Conservation (phyloP, 2,329 filamentous ascomycete genomes). For the Hirsutella minnesotensis region DNA sequence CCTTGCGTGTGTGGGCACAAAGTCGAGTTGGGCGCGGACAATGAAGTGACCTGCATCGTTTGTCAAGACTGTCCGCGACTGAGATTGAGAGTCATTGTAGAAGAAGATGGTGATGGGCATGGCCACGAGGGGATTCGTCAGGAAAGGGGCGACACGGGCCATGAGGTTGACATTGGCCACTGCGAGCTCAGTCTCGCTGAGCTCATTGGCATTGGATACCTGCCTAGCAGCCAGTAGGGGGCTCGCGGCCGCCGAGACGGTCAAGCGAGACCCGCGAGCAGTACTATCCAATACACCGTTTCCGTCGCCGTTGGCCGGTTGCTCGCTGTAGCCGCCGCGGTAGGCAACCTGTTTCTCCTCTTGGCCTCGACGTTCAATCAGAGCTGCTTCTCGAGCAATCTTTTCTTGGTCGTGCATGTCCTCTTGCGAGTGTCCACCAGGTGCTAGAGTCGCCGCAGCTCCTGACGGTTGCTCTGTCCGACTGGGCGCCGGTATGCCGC, state of each 20-base stretch:
- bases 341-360: slow-evolving; percentile 59
- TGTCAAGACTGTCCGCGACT: slow-evolving; percentile 74
- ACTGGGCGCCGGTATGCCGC: slow-evolving; percentile 65
- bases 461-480: slow-evolving; percentile 20
- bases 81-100: slow-evolving; percentile 74
- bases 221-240: slow-evolving; percentile 28
- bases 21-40: slow-evolving; percentile 69
- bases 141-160: slow-evolving; percentile 76
- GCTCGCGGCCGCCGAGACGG: slow-evolving; percentile 29
- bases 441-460: slow-evolving; percentile 2
- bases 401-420: slow-evolving; percentile 46
- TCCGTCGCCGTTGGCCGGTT: slow-evolving; percentile 31
- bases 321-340: slow-evolving; percentile 64
- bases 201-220: slow-evolving; percentile 33
- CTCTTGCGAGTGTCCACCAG: slow-evolving; percentile 22
- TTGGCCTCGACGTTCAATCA: slow-evolving; percentile 62
- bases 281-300: slow-evolving; percentile 15
- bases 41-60: slow-evolving; percentile 84
- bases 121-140: slow-evolving; percentile 69
- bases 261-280: slow-evolving; percentile 19
- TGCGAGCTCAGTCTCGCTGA: slow-evolving; percentile 64
- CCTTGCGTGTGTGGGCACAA: slow-evolving; percentile 79
- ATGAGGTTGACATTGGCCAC: slow-evolving; percentile 80
- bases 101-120: slow-evolving; percentile 87
- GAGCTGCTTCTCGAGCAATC: slow-evolving; percentile 63